phyloP scores from a whole-genome alignment of 257 asterid genomes.

The Fraxinus excelsior region DNA sequence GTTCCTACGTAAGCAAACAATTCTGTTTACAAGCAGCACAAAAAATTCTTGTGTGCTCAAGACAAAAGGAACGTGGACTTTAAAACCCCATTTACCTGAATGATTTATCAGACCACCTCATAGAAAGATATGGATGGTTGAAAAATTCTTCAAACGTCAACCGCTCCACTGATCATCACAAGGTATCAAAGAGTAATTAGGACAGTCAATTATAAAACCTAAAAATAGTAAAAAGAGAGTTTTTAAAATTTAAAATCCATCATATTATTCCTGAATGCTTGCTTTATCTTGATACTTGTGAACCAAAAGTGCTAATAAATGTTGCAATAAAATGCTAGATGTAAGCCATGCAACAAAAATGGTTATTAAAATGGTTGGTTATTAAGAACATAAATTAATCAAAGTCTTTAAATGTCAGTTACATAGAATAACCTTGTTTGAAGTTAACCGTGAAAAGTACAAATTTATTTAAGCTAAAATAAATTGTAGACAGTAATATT shows the following conservation, averaged over 20 bases:
- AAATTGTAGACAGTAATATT: neutral
- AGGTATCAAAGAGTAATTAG: conserved; percentile 16
- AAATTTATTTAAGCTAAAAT: conserved; percentile 5
- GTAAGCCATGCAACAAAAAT: conserved; percentile 2
- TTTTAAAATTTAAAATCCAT: neutral
- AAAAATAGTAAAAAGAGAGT: conserved; percentile 4
- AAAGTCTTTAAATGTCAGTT: neutral
- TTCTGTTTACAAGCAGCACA: conserved; percentile 1
- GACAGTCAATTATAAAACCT: neutral
- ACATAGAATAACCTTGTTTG: conserved; percentile 9
- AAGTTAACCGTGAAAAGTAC: neutral
- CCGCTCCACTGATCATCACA: conserved; percentile 62
- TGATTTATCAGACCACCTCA: conserved; percentile 49
- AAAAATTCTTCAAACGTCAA: conserved; percentile 91
- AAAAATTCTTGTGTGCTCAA: conserved; percentile 13
- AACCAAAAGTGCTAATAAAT: neutral
- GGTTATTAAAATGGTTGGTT: neutral
- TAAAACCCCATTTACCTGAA: conserved; percentile 47
- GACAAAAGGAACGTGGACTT: conserved; percentile 18
- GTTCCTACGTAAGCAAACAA: conserved; percentile 39
- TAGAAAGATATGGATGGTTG: conserved; percentile 81
- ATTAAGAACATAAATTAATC: conserved; percentile 2
- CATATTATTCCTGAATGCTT: neutral
- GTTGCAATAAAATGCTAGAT: conserved; percentile 5
- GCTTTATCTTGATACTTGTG: neutral